Evolutionary conservation across 202 grass and related monocot genomes (phyloP).

Genomic region (Digitaria exilis): DNA sequence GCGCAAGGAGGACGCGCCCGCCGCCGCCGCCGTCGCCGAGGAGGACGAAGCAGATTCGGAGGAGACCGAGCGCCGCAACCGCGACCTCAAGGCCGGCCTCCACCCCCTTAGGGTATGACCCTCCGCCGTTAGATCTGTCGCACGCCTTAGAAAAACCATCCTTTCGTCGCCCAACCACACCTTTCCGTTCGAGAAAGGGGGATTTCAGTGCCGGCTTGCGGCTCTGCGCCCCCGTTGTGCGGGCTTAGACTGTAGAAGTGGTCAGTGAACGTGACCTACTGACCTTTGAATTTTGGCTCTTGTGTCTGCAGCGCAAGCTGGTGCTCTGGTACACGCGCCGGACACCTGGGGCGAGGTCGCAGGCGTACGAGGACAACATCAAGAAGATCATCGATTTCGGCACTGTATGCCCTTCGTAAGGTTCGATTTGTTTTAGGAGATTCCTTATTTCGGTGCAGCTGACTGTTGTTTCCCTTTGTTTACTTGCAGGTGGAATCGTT

Average conservation of each 20-base stretch:
- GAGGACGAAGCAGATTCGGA: slow-evolving; percentile 52
- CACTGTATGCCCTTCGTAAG: slow-evolving; percentile 55
- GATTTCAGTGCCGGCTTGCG: neutral
- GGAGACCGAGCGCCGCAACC: slow-evolving; percentile 70
- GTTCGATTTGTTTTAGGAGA: neutral
- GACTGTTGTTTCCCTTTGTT: slow-evolving; percentile 16
- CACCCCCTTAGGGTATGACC: slow-evolving; percentile 87
- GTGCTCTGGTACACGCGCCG: slow-evolving; percentile 88
- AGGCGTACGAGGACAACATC: slow-evolving; percentile 94
- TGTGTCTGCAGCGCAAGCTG: slow-evolving; percentile 70
- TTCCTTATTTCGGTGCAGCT: slow-evolving; percentile 23
- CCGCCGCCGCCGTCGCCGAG: slow-evolving; percentile 34
- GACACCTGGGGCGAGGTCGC: slow-evolving; percentile 75
- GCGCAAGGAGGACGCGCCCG: slow-evolving; percentile 38
- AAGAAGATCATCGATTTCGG: slow-evolving; percentile 91
- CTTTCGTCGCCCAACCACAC: neutral
- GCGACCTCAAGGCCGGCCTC: slow-evolving; percentile 81
- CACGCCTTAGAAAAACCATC: neutral
- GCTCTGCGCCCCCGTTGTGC: neutral
- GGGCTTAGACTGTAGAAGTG: neutral
- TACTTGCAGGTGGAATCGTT: slow-evolving; percentile 87
- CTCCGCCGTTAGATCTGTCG: slow-evolving; percentile 36
- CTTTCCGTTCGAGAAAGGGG: neutral
- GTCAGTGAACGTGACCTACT: slow-evolving; percentile 28
- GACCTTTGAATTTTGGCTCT: neutral